phyloP scores from a whole-genome alignment of 257 asterid species.

The Capsicum chinense region DNA sequence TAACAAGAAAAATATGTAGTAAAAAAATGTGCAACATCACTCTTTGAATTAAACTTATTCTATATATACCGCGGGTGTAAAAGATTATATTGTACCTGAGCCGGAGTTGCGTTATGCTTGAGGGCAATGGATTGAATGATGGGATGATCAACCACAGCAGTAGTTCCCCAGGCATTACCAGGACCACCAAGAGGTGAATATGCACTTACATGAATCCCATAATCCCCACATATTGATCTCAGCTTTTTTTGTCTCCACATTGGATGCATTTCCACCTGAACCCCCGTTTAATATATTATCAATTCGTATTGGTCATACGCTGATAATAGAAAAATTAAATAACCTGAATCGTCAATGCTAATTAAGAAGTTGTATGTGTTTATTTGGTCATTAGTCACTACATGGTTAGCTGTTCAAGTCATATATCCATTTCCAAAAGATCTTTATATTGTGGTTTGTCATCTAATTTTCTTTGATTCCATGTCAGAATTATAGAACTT shows the following conservation, averaged over 20 bases:
- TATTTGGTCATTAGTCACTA: neutral
- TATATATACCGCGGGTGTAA: too few species aligned
- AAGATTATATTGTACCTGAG: conserved; percentile 50
- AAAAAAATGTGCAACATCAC: too few species aligned
- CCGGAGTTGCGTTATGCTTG: conserved; percentile 70
- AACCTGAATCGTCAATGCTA: neutral
- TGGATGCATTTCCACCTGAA: conserved; percentile 92
- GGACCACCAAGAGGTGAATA: conserved; percentile 86
- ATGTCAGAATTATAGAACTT: neutral
- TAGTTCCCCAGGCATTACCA: conserved; percentile 86
- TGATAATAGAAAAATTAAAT: neutral
- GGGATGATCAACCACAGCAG: conserved; percentile 64
- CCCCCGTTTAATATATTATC: neutral
- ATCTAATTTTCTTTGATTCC: neutral
- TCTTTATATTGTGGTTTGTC: neutral
- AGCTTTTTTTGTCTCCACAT: conserved; percentile 86
- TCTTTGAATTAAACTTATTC: too few species aligned
- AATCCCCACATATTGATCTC: conserved; percentile 52
- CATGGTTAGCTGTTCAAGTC: neutral
- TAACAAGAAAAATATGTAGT: neutral
- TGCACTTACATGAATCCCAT: conserved; percentile 72
- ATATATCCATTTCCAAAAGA: neutral
- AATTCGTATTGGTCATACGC: neutral
- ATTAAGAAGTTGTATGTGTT: neutral
- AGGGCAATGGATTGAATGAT: conserved; percentile 60